phyloP scores from a whole-genome alignment of 2,329 filamentous ascomycete species.

The Xylariaceae sp. region DNA sequence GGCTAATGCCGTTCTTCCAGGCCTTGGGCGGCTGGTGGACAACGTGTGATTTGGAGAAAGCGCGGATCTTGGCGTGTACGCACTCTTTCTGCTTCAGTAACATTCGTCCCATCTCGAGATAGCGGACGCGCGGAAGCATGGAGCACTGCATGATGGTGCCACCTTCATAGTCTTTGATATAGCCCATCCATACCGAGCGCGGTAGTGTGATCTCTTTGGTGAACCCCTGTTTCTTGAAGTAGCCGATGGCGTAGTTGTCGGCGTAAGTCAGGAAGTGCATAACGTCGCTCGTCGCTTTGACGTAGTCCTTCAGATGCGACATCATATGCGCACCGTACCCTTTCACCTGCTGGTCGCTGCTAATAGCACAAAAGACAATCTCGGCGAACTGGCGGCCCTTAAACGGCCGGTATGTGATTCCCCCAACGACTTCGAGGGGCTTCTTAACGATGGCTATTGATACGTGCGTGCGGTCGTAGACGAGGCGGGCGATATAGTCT shows the following conservation, averaged over 20 bases:
- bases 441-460: constrained; percentile 98
- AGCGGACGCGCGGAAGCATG: constrained; percentile 92
- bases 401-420: constrained; percentile 95
- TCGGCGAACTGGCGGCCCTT: constrained; percentile 90
- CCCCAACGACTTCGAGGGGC: constrained; percentile 89
- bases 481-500: constrained; percentile 94
- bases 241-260: constrained; percentile 97
- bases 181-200: constrained; percentile 93
- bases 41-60: constrained; percentile 83
- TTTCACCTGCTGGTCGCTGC: constrained; percentile 96
- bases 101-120: constrained; percentile 90
- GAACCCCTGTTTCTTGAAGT: constrained; percentile 99
- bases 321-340: constrained; percentile 97
- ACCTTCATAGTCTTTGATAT: constrained; percentile 99
- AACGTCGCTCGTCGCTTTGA: constrained; percentile 91
- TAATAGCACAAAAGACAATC: constrained; percentile 98
- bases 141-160: constrained; percentile 99
- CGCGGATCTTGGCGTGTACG: constrained; percentile 90
- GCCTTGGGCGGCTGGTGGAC: constrained; percentile 80
- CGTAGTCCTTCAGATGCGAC: constrained; percentile 97
- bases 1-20: constrained; percentile 71
- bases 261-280: constrained; percentile 99
- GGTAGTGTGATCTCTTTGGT: constrained; percentile 97
- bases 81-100: constrained; percentile 95
- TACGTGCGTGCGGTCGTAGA: constrained; percentile 94